Conservation (phyloP, 2,329 filamentous ascomycete species). For the Neobulgaria alba region DNA sequence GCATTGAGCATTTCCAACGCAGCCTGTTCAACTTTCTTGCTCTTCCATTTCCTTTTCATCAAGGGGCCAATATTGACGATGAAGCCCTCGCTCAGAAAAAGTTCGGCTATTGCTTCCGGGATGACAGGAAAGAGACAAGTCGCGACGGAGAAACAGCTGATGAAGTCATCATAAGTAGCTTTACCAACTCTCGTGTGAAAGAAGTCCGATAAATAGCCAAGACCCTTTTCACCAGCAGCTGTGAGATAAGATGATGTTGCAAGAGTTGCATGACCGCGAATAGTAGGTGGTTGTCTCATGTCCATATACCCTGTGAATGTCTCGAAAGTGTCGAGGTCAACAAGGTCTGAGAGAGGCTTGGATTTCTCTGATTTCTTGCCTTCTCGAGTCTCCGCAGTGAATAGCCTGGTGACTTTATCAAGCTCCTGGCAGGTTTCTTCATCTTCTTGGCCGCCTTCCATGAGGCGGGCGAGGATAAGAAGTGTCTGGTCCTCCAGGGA, state of each 20-base stretch:
- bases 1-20: slow-evolving; percentile 85
- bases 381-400: slow-evolving; percentile 39
- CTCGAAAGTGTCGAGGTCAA: slow-evolving; percentile 70
- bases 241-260: slow-evolving; percentile 79
- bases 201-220: slow-evolving; percentile 62
- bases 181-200: slow-evolving; percentile 64
- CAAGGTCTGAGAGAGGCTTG: slow-evolving; percentile 39
- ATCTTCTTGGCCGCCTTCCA: slow-evolving; percentile 84
- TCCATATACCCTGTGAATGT: slow-evolving; percentile 82
- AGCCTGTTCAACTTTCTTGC: slow-evolving; percentile 74
- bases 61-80: slow-evolving; percentile 66
- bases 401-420: slow-evolving; percentile 49
- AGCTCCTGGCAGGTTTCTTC: slow-evolving; percentile 56
- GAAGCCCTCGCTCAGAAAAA: slow-evolving; percentile 88
- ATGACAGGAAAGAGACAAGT: slow-evolving; percentile 80
- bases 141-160: slow-evolving; percentile 89
- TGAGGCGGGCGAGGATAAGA: slow-evolving; percentile 69
- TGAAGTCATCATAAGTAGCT: slow-evolving; percentile 78
- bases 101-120: slow-evolving; percentile 61
- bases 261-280: slow-evolving; percentile 75
- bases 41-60: slow-evolving; percentile 75
- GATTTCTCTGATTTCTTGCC: slow-evolving; percentile 23
- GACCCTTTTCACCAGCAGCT: slow-evolving; percentile 61
- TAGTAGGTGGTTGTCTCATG: slow-evolving; percentile 63
- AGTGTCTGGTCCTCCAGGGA: slow-evolving; percentile 26